Conservation (phyloP, 208 protist genomes). For the Balamuthia mandrillaris region DNA sequence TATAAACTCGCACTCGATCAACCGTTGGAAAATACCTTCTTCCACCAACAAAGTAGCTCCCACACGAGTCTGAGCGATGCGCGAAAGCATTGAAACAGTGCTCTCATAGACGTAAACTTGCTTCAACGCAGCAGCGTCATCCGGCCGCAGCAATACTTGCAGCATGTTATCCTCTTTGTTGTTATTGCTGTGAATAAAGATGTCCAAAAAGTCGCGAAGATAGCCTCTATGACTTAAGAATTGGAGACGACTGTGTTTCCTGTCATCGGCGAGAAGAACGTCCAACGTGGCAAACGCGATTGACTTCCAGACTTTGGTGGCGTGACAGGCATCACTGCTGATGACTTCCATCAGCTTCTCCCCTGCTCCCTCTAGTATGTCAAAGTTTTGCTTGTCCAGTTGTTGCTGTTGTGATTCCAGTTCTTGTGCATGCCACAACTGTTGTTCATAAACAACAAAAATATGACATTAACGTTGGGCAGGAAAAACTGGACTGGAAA, state of each 20-base stretch:
- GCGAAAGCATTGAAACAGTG: constrained; percentile 16
- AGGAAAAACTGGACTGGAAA: background rate
- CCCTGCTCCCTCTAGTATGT: constrained; percentile 28
- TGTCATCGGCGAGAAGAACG: constrained; percentile 12
- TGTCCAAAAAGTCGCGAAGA: constrained; percentile 13
- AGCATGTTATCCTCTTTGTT: background rate
- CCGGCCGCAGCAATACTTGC: background rate
- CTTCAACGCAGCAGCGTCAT: background rate
- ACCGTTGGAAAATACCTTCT: constrained; percentile 20
- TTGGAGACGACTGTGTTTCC: background rate
- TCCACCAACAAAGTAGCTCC: constrained; percentile 16
- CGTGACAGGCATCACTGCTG: background rate
- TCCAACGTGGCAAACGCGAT: constrained; percentile 16
- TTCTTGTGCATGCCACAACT: background rate
- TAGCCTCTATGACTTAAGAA: constrained; percentile 6
- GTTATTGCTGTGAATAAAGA: too few relatives aligned
- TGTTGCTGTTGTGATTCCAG: background rate
- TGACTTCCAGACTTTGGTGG: constrained; percentile 29
- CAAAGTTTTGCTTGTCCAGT: background rate
- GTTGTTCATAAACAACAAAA: background rate
- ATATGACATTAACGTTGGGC: too few relatives aligned
- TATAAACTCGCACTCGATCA: constrained; percentile 25
- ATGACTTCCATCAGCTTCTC: constrained; percentile 11
- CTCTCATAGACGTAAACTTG: constrained; percentile 15
- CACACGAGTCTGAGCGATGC: constrained; percentile 2